Percentiles rank a stretch among this genome's conserved stretches.
Conservation (phyloP, 805 yeast genomes). For the Pichia rugopelliculosa region DNA sequence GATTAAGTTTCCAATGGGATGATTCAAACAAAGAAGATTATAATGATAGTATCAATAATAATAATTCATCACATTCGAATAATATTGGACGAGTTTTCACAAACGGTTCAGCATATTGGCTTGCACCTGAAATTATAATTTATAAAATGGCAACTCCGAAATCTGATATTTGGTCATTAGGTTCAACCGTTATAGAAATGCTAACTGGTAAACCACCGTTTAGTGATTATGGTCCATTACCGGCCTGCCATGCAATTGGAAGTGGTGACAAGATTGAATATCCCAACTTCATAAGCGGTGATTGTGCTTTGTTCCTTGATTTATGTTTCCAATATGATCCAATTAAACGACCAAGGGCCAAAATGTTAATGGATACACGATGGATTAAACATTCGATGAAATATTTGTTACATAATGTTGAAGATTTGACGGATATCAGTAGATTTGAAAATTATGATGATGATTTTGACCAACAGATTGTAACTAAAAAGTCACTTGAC, state of each 20-base stretch:
- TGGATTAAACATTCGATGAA: slow-evolving; percentile 39
- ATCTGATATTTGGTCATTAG: slow-evolving; percentile 89
- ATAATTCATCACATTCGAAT: slow-evolving; percentile 25
- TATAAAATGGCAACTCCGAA: slow-evolving; percentile 67
- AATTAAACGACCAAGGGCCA: slow-evolving; percentile 47
- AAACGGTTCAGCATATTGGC: slow-evolving; percentile 94
- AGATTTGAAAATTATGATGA: not conserved
- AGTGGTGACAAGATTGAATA: slow-evolving; percentile 64
- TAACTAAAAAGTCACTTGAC: not conserved
- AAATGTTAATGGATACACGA: slow-evolving; percentile 45
- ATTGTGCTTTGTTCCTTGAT: slow-evolving; percentile 44
- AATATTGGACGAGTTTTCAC: slow-evolving; percentile 33
- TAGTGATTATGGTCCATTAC: slow-evolving; percentile 65
- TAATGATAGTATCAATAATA: slow-evolving; percentile 23
- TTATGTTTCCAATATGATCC: slow-evolving; percentile 67
- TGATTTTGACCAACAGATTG: not conserved
- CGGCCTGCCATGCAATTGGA: slow-evolving; percentile 78
- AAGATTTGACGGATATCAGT: not conserved
- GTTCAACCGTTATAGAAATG: slow-evolving; percentile 89
- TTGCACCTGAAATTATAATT: slow-evolving; percentile 90
- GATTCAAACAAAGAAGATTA: slow-evolving; percentile 5
- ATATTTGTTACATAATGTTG: slow-evolving; percentile 4
- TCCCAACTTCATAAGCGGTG: slow-evolving; percentile 34
- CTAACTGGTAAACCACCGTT: slow-evolving; percentile 86
- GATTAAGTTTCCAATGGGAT: slow-evolving; percentile 48